Percentiles rank a stretch among this genome's conserved stretches.
Conservation (phyloP, 2,329 filamentous ascomycete genomes). For the Calonectria pseudoreteaudii region DNA sequence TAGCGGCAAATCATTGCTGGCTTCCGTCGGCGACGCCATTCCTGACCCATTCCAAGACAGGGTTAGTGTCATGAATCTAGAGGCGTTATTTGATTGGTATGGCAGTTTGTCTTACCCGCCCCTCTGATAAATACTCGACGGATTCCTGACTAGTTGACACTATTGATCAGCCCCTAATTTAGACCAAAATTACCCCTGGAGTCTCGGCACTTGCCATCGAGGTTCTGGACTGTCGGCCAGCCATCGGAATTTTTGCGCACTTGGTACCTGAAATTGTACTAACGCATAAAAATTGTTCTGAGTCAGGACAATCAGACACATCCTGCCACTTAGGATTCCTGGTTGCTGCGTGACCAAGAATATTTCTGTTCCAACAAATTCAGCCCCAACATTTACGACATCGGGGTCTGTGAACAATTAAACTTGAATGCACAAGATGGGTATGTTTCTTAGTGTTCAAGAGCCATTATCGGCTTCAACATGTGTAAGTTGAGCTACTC, state of each 20-base stretch:
- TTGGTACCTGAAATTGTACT: not conserved
- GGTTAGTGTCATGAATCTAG: not conserved
- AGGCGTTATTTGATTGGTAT: not conserved
- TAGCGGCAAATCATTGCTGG: not conserved
- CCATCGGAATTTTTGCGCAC: too few species aligned
- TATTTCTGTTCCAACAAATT: not conserved
- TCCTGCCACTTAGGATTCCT: not conserved
- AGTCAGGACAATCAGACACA: not conserved
- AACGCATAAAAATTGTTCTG: not conserved
- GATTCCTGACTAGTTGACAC: not conserved
- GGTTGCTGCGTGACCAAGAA: not conserved
- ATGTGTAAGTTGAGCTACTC: not conserved
- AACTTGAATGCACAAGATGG: not conserved
- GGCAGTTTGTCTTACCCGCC: not conserved
- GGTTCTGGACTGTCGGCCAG: not conserved
- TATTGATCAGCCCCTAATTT: not conserved
- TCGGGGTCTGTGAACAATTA: too few species aligned
- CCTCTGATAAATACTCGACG: not conserved
- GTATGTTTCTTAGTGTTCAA: not conserved
- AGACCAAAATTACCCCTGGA: too few species aligned
- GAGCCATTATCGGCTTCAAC: not conserved
- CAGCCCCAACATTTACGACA: not conserved
- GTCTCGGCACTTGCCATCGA: not conserved
- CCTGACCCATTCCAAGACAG: not conserved
- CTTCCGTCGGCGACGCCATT: not conserved